Base-by-base conservation (phyloP, 192 early-diverging fungal genomes). In the Entomortierella parvispora region DNA sequence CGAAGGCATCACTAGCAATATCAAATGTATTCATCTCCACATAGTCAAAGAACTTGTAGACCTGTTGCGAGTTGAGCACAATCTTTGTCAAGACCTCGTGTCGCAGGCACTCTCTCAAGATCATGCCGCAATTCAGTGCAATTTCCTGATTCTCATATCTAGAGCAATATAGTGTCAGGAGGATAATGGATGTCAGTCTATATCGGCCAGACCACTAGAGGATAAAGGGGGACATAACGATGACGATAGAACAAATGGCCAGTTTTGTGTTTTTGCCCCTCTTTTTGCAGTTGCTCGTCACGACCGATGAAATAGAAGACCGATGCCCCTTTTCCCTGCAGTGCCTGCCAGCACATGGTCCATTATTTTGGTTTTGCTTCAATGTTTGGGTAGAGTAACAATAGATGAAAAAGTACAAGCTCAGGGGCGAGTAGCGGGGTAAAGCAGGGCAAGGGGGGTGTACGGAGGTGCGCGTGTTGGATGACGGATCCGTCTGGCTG, bases 21-120 rank as follows among this genome's bases (percentile, higher is more conserved):
- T 99, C 98, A 87, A 99, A 99, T 18, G 96, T 99, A 58, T 91
- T 91, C 65, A 95, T 86, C 80, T 99, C 97, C 14, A 99, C 97
- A 79, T 99, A 99, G 20, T 86, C 85, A 65, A 99, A 99, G 51
- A 99, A 96, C 64, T 91, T 90, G 86, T 96, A 96, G 67, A 99
- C 99, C 66, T 93, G 88, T 25, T 86, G 86, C 22, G 93, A 91
- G 62, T 91, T 89, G 50, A 99, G 82, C 32, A 97, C 85, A 46
- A 94, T 88, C 66, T 92, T 91, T 62, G 95, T 92, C 64, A 99
- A 85, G 18, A 88, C 76, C 84, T 99, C 96, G 69, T 99, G 96
- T 58, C 97, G 93, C 49, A 96, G 85, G 80, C 97, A 97, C 80
- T 99, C 98, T 61, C 97, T 85, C 43, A 99, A 84, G 66, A 99